Evolutionary conservation across 139 green algal genomes (phyloP), one percentile per base, ranked within the genome.

Genomic region (Trebouxia sp.): DNA sequence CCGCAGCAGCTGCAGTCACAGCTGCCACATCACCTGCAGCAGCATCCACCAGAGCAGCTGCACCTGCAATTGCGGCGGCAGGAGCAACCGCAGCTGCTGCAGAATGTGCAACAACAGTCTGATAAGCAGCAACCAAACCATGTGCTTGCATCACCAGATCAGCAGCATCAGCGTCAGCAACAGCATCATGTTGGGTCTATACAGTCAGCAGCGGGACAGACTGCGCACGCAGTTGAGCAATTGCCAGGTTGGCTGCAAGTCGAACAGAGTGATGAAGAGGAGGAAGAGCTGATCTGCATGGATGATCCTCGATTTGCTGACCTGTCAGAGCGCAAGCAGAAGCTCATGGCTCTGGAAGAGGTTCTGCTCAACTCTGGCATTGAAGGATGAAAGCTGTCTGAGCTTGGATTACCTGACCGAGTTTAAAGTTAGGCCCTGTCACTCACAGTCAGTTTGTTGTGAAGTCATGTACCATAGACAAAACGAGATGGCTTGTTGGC

Each of bases 301-400:
- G 47, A 79, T 42, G 74, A 65, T 11, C 74, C 45, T 15, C 7
- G 32, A n/a, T 79, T 77, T 56, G 41, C 38, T 39, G 24, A 28
- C 4, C 14, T 79, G 74, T 79, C 74, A 35, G 42, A 65, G 6
- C 47, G 74, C 5, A 35, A n/a, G 30, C 47, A 79, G 28, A 79
- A 79, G 22, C 15, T 79, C 11, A 65, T 65, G 74, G 74, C 74
- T 45, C 66, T 79, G 50, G 45, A 79, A 9, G 42, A 79, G 47
- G 43, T 79, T 30, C 30, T 79, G 45, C 47, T 47, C 14, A 42
- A 79, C 10, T 41, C 50, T 30, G 74, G 74, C 35, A 79, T 79
- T 48, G 74, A 67, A 35, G 74, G 42, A 28, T 79, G 50, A 55
- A 35, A 20, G 55, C 55, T 69, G 56, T 37, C 47, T 5, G 3